Base-by-base conservation (phyloP, 768 basidiomycete species). In the Sistotremastrum suecicum region DNA sequence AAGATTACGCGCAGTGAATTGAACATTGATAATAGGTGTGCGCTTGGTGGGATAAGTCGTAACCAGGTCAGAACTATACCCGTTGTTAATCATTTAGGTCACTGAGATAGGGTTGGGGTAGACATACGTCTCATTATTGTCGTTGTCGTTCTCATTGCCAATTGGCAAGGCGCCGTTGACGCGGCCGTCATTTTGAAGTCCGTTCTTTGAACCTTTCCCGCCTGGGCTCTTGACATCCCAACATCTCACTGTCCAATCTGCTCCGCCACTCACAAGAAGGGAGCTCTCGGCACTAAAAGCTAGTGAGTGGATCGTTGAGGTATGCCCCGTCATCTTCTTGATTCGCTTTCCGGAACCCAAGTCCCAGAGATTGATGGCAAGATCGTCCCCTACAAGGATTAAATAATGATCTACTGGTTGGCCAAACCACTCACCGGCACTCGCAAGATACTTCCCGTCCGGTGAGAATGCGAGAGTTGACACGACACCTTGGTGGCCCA, bases 241-340 rank as follows among this genome's bases (percentile, higher is more conserved):
- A 47, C 90, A 91, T n/a, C 94, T 73, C 11, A 97, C 91, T 0
- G 95, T 97, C 76, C 88, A 92, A 59, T 99, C 95, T 32, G 89
- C 78, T 29, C 84, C 75, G 5, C 92, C 92, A 48, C 88, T 92
- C 8, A 97, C 82, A 34, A 99, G 75, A 45, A 98, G 62, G 2
- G 80, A 80, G 0, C 90, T 91, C 60, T 97, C 95, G 29, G 81
- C 84, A 48, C 86, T 90, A 62, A 97, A 99, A 0, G 87, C 74
- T 28, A 99, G 72, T 3, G 87, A 85, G 58, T 94, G 84, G 49
- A 98, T 78, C 1, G 91, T 83, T 9, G 84, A 78, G 1, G 77
- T 80, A 58, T 99, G 95, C 0, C 95, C 95, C 3, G 74, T 79
- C 90, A 98, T 95, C 62, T 88, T 91, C 67, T 98, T 99, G 52